Base-by-base conservation (phyloP, 2,329 filamentous ascomycete species). In the Apiospora rasikravindrae region DNA sequence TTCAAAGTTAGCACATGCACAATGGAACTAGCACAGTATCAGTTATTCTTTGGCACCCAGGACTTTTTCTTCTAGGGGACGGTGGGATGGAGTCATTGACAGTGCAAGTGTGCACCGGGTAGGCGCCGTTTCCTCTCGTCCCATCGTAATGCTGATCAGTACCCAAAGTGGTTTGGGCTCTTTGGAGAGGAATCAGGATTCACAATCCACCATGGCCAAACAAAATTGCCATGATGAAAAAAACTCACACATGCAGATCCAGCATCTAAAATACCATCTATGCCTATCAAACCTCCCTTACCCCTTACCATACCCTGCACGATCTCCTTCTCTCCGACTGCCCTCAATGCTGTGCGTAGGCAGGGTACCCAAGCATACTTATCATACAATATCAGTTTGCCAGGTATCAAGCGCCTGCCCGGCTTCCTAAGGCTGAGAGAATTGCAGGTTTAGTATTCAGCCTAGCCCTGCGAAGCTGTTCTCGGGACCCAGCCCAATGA, bases 221-320 rank as follows among this genome's bases (percentile, higher is more conserved):
- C 57, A 40, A 64, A 64, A 64, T 64, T 64, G 57, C 57, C 57
- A 64, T 64, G 57, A 22, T 64, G 33, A 40, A 40, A 40, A 64
- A 40, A 64, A 22, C 24, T 29, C 19, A 22, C 44, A 11, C 47
- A 37, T 37, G 53, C 53, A 64, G 53, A 64, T 64, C 53, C 29
- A 64, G 53, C 53, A 37, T 29, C 22, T 37, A 37, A 3, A 64
- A 37, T 64, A 5, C 57, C 57, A 64, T 64, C 16, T 16, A 42
- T 42, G 40, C 40, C 2, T 10, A 14, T 37, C 53, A 19, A 22
- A 22, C 22, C 53, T 26, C 53, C 45, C 19, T 49, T 8, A 49
- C 22, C 33, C 22, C 11, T 51, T 24, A 37, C n/a, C 29, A 61
- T 16, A 29, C 14, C 6, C 49, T 29, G 16, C 4, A 53, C 45